phyloP scores from a whole-genome alignment of 179 eudicot genomes.

The Spergularia azorica region DNA sequence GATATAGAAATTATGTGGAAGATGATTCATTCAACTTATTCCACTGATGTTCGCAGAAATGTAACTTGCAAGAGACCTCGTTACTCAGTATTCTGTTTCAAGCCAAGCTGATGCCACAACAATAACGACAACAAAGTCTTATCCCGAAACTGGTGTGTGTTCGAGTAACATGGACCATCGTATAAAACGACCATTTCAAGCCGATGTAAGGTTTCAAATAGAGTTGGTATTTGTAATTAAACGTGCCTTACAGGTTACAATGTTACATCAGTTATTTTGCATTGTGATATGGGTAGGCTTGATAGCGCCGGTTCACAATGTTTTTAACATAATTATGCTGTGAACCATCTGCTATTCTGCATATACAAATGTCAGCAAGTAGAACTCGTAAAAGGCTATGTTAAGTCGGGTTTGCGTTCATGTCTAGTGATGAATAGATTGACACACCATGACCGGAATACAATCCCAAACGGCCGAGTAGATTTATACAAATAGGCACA shows the following conservation, averaged over 20 bases:
- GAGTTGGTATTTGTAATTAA: background rate
- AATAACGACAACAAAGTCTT: background rate
- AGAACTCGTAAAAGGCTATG: too few relatives aligned
- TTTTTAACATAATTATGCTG: background rate
- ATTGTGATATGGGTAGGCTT: constrained; percentile 7
- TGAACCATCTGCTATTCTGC: too few relatives aligned
- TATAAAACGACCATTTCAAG: background rate
- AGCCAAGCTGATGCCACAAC: constrained; percentile 9
- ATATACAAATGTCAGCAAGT: too few relatives aligned
- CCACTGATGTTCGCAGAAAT: constrained; percentile 2
- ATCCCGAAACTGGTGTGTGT: background rate
- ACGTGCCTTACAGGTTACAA: background rate
- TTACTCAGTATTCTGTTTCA: constrained; percentile 27
- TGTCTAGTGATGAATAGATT: too few relatives aligned
- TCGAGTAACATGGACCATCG: background rate
- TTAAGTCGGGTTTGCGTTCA: too few relatives aligned
- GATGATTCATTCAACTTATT: constrained; percentile 34
- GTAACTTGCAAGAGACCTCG: constrained; percentile 13
- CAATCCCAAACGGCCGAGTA: too few relatives aligned
- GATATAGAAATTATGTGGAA: constrained; percentile 39
- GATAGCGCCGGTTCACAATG: background rate
- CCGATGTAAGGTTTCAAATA: background rate
- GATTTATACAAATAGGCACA: too few relatives aligned
- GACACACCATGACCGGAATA: too few relatives aligned
- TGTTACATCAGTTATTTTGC: background rate